Base-by-base conservation (phyloP, 768 basidiomycete species). In the Mycena latifolia region DNA sequence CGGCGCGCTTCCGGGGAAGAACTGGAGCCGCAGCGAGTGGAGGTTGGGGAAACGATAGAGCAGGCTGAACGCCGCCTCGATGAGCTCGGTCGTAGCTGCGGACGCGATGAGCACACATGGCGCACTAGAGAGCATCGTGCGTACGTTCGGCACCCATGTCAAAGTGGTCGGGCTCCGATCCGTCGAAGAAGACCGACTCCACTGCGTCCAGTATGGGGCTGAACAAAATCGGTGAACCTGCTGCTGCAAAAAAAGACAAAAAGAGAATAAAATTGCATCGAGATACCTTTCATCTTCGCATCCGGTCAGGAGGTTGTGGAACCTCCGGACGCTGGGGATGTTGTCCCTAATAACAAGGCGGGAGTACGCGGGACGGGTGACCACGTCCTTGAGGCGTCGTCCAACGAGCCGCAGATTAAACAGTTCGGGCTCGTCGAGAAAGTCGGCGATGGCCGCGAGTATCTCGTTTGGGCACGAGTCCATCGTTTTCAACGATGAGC, bases 161-260 rank as follows among this genome's bases (percentile, higher is more conserved):
- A 24, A 58, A 67, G 52, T 67, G 61, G 51, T 67, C 66, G 28
- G 55, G 18, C 18, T 11, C 2, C 25, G 25, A 35, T 15, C 61
- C 66, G 22, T 67, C 56, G 46, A 67, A 67, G 15, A 33, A 9
- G 11, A 67, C 4, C 12, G 17, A 27, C 11, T 63, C 55, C 15
- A 67, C 66, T 9, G 25, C 52, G 28, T 58, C 18, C 31, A 67
- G 24, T 37, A 67, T 67, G 29, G 11, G n/a, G 3, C 66, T 67
- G 22, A 5, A 24, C 7, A 31, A 41, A n/a, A 46, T 27, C 15
- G 6, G 47, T 41, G 20, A 28, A 24, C 24, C 20, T n/a, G n/a
- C n/a, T n/a, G n/a, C n/a, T n/a, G n/a, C n/a, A n/a, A 20, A 15
- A 11, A 35, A 6, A 7, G 33, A 35, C 6, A 35, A 14, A 35